Conservation (phyloP, 768 basidiomycete genomes). For the Cytidiella melzeri region DNA sequence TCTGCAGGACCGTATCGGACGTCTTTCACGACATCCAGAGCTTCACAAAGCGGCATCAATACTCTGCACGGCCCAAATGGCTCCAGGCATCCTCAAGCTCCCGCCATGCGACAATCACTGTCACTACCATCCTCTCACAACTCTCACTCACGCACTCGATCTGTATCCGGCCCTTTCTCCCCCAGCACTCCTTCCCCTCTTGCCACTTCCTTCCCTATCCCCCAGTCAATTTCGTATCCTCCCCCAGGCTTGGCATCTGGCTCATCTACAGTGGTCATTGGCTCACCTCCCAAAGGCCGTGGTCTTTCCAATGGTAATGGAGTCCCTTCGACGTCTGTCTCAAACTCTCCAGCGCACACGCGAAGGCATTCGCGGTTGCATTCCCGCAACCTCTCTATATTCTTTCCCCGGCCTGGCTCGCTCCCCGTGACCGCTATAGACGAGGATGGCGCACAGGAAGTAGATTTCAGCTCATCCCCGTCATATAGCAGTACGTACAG, state of each 20-base stretch:
- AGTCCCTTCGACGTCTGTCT: slow-evolving; percentile 13
- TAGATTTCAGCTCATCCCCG: slow-evolving; percentile 3
- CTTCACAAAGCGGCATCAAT: slow-evolving; percentile 11
- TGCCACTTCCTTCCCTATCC: slow-evolving; percentile 32
- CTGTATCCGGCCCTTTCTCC: slow-evolving; percentile 45
- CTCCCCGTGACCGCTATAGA: slow-evolving; percentile 53
- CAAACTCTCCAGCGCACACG: slow-evolving; percentile 21
- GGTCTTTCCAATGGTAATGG: slow-evolving; percentile 10
- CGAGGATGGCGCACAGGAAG: slow-evolving; percentile 60
- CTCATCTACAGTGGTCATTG: too few relatives aligned
- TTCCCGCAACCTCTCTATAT: slow-evolving; percentile 87
- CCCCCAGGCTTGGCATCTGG: slow-evolving; percentile 1
- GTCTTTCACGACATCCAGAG: slow-evolving; percentile 18
- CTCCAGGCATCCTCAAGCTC: slow-evolving; percentile 16
- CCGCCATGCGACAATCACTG: slow-evolving; percentile 24
- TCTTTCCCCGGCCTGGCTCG: slow-evolving; percentile 79
- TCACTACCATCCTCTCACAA: slow-evolving; percentile 20
- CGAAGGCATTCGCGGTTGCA: slow-evolving; percentile 68
- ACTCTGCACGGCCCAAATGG: slow-evolving; percentile 1
- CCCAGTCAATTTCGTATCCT: slow-evolving; percentile 18
- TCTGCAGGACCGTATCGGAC: slow-evolving; percentile 27
- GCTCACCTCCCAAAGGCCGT: slow-evolving; percentile 4
- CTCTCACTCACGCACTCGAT: slow-evolving; percentile 39
- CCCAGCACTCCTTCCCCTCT: slow-evolving; percentile 48
- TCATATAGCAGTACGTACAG: not conserved